These are phyloP conservation scores for Blastocystis hominis DNA, from an alignment of 352 stramenopile species.

Conservation along the genomic window DNA sequence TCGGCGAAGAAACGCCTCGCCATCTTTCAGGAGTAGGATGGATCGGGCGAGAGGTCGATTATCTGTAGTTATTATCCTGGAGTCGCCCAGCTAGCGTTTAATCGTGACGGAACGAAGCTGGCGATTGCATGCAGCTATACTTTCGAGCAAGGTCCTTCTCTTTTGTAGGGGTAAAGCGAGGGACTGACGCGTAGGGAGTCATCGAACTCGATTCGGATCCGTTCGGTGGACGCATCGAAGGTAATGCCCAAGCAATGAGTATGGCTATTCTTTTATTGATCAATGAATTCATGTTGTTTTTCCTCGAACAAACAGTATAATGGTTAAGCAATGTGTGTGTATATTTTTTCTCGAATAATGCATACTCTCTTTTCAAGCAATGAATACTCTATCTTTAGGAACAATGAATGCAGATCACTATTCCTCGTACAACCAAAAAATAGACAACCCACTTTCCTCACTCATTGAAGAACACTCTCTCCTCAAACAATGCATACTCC, in stretches of 20 bases:
- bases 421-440: no score
- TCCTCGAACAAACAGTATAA: no score
- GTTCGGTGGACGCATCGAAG: background rate
- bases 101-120: constrained; percentile 79
- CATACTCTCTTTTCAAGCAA: no score
- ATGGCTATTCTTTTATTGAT: background rate
- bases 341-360: no score
- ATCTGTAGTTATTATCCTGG: constrained; percentile 64
- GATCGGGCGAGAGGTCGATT: background rate
- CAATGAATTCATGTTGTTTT: no score
- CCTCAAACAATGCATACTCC: no score
- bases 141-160: constrained; percentile 79
- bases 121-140: constrained; percentile 88
- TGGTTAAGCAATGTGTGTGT: no score
- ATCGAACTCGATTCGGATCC: constrained; percentile 12
- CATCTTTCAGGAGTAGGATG: constrained; percentile 64
- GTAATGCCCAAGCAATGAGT: background rate
- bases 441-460: no score
- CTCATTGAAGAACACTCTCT: no score
- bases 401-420: no score
- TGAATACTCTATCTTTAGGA: no score
- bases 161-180: background rate
- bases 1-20: constrained; percentile 85
- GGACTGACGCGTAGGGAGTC: background rate
- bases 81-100: constrained; percentile 84